Evolutionary conservation across 2,329 filamentous ascomycete genomes (phyloP).

Genomic region (Ophiostoma australiae): DNA sequence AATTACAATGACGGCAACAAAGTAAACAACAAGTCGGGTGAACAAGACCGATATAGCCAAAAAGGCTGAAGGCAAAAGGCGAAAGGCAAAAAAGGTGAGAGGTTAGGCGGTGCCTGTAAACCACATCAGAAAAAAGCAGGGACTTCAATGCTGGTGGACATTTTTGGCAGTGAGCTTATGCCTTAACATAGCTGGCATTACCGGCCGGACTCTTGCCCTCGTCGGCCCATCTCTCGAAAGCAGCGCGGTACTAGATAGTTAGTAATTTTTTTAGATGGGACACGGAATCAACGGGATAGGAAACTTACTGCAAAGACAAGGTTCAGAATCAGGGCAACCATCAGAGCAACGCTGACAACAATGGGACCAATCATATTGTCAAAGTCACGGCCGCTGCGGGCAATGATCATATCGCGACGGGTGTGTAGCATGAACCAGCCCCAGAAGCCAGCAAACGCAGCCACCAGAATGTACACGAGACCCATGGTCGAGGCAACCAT

Average conservation of each 20-base stretch:
- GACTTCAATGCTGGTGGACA: not conserved
- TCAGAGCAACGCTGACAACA: conserved; percentile 73
- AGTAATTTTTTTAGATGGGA: not conserved
- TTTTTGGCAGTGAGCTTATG: conserved; percentile 3
- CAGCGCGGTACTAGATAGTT: conserved; percentile 26
- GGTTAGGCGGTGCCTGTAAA: not conserved
- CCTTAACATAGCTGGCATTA: conserved; percentile 19
- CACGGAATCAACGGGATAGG: not conserved
- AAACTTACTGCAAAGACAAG: conserved; percentile 64
- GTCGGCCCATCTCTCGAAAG: conserved; percentile 27
- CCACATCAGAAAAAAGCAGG: not conserved
- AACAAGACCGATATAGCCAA: not conserved
- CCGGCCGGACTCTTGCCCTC: not conserved
- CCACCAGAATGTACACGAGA: conserved; percentile 76
- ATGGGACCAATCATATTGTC: conserved; percentile 83
- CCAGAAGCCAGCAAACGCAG: conserved; percentile 79
- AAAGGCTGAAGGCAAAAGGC: not conserved
- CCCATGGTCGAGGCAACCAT: conserved; percentile 71
- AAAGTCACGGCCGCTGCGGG: conserved; percentile 86
- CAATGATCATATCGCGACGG: conserved; percentile 71
- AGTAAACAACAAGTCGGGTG: not conserved
- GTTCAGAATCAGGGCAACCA: conserved; percentile 75
- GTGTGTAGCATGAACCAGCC: conserved; percentile 78
- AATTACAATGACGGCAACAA: not conserved
- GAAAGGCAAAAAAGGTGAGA: not conserved